Conservation (phyloP, 495 filamentous ascomycete genomes). For the Parachaetomium inaequale region DNA sequence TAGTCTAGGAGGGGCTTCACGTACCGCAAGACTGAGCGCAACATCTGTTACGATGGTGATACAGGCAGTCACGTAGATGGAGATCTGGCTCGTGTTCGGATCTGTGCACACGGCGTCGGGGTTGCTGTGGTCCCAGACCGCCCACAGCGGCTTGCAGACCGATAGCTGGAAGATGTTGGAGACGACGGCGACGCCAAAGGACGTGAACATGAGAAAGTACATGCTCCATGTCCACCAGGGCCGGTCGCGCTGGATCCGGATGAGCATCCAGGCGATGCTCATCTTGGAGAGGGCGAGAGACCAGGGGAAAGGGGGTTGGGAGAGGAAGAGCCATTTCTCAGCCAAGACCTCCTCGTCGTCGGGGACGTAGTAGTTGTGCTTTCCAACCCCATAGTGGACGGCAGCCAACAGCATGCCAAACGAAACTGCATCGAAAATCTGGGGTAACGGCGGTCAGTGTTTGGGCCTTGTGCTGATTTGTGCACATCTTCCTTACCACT, state of each 20-base stretch:
- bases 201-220: constrained; percentile 3
- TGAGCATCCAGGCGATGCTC: constrained; percentile 1
- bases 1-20: neutral
- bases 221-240: neutral
- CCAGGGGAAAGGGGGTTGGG: constrained; percentile 1
- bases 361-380: neutral
- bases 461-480: neutral
- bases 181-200: neutral
- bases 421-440: neutral
- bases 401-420: neutral
- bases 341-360: neutral
- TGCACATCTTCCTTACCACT: neutral
- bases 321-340: constrained; percentile 1
- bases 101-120: neutral
- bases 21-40: neutral
- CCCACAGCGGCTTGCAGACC: neutral
- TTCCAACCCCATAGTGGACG: neutral
- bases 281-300: neutral
- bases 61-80: neutral
- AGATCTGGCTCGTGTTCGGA: neutral
- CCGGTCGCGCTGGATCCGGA: neutral
- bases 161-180: constrained; percentile 1
- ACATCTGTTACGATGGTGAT: neutral
- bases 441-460: neutral
- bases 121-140: constrained; percentile 2